Evolutionary conservation across 2,329 filamentous ascomycete species (phyloP).

Genomic region (Fusarium poae): DNA sequence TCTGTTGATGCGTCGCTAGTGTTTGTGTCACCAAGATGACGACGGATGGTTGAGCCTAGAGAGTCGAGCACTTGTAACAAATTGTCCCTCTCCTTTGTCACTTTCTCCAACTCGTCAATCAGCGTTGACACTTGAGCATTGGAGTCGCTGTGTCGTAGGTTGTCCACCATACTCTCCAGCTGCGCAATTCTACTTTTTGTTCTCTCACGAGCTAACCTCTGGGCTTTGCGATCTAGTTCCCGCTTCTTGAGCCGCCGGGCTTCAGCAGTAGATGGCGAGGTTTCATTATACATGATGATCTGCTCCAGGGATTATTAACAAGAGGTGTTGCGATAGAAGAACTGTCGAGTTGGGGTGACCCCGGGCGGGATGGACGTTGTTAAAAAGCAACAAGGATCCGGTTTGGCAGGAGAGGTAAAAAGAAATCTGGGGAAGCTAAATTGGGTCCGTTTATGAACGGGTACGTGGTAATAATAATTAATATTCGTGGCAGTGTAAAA

Average conservation of each 20-base stretch:
- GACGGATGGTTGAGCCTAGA: slow-evolving; percentile 34
- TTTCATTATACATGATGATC: slow-evolving; percentile 30
- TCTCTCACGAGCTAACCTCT: slow-evolving; percentile 51
- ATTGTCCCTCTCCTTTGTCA: slow-evolving; percentile 47
- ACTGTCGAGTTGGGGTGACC: neutral
- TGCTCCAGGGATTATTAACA: slow-evolving; percentile 27
- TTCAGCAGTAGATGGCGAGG: slow-evolving; percentile 21
- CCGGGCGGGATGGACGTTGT: neutral
- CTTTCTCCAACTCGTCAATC: slow-evolving; percentile 46
- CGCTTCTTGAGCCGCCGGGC: slow-evolving; percentile 49
- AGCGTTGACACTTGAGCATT: slow-evolving; percentile 43
- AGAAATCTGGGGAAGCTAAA: slow-evolving; percentile 29
- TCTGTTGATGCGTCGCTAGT: slow-evolving; percentile 1
- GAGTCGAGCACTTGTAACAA: slow-evolving; percentile 32
- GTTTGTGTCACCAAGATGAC: slow-evolving; percentile 26
- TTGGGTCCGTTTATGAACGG: slow-evolving; percentile 9
- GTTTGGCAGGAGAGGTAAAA: too few relatives aligned
- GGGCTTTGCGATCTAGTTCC: slow-evolving; percentile 52
- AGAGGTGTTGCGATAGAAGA: neutral
- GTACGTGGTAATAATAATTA: neutral
- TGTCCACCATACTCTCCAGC: slow-evolving; percentile 50
- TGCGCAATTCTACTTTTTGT: slow-evolving; percentile 51
- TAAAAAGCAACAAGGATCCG: slow-evolving; percentile 7
- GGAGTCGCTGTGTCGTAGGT: slow-evolving; percentile 44
- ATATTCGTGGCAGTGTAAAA: neutral